phyloP scores from a whole-genome alignment of 2,329 filamentous ascomycete species.

The Pseudogymnoascus sp. region DNA sequence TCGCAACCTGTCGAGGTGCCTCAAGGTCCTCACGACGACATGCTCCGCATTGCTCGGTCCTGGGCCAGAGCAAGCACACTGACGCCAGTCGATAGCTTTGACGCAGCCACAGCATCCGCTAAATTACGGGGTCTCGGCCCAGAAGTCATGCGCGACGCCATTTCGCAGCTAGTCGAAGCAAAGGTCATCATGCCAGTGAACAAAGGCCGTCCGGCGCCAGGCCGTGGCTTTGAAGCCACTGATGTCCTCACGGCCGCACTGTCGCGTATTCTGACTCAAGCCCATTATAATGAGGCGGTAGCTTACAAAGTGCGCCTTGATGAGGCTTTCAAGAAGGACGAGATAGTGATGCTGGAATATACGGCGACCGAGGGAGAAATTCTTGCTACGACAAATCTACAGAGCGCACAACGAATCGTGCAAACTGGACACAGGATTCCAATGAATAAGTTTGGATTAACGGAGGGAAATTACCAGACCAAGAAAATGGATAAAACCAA shows the following conservation, averaged over 20 bases:
- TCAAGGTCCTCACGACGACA: constrained; percentile 21
- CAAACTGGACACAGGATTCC: constrained; percentile 50
- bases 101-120: constrained; percentile 39
- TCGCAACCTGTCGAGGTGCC: constrained; percentile 2
- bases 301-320: constrained; percentile 56
- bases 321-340: constrained; percentile 38
- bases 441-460: constrained; percentile 61
- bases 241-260: constrained; percentile 51
- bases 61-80: constrained; percentile 54
- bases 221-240: constrained; percentile 55
- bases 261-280: constrained; percentile 45
- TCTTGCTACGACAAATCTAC: constrained; percentile 60
- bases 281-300: constrained; percentile 51
- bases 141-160: constrained; percentile 18
- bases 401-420: constrained; percentile 49
- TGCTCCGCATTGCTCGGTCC: constrained; percentile 42
- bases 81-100: constrained; percentile 44
- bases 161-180: constrained; percentile 17
- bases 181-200: constrained; percentile 48
- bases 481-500: constrained; percentile 59
- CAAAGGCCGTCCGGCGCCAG: constrained; percentile 50
- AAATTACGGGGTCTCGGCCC: constrained; percentile 33
- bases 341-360: constrained; percentile 43
- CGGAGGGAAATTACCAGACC: constrained; percentile 63
- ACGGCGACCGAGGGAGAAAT: constrained; percentile 56